phyloP scores from a whole-genome alignment of 805 yeast species.

The Sugiyamaella americana region DNA sequence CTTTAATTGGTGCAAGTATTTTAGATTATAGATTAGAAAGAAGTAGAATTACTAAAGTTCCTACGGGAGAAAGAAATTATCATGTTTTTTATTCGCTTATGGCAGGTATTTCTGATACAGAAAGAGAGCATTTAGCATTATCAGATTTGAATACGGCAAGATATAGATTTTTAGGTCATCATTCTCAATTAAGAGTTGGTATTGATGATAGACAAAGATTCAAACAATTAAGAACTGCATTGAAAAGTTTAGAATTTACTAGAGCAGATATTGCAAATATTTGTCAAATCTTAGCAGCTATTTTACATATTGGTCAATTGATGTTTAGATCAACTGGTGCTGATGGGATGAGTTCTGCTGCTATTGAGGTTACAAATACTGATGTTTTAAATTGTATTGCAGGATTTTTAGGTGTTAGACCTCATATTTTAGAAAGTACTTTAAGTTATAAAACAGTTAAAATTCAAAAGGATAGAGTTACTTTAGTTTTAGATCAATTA shows the following conservation, averaged over 20 bases:
- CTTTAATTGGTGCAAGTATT: constrained; percentile 47
- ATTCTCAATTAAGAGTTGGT: constrained; percentile 37
- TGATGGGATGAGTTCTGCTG: constrained; percentile 32
- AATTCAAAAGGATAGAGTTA: constrained; percentile 35
- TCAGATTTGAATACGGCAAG: constrained; percentile 31
- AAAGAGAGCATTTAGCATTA: constrained; percentile 39
- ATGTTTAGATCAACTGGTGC: constrained; percentile 31
- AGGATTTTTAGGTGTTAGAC: constrained; percentile 35
- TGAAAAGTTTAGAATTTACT: constrained; percentile 44
- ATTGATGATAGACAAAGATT: constrained; percentile 47
- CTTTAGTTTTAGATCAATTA: constrained; percentile 35
- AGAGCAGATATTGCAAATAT: constrained; percentile 43
- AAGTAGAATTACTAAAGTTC: constrained; percentile 17
- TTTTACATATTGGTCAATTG: constrained; percentile 39
- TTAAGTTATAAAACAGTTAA: constrained; percentile 35
- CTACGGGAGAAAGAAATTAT: constrained; percentile 49
- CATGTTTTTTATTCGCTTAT: constrained; percentile 54
- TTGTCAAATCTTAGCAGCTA: constrained; percentile 42
- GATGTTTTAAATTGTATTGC: constrained; percentile 33
- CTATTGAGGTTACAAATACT: constrained; percentile 33
- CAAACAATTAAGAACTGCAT: constrained; percentile 42
- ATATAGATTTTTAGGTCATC: constrained; percentile 41
- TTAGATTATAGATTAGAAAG: constrained; percentile 46
- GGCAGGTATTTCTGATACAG: constrained; percentile 41
- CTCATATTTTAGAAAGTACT: constrained; percentile 34